phyloP scores from a whole-genome alignment of 208 protist genomes.

The Willaertia magna region DNA sequence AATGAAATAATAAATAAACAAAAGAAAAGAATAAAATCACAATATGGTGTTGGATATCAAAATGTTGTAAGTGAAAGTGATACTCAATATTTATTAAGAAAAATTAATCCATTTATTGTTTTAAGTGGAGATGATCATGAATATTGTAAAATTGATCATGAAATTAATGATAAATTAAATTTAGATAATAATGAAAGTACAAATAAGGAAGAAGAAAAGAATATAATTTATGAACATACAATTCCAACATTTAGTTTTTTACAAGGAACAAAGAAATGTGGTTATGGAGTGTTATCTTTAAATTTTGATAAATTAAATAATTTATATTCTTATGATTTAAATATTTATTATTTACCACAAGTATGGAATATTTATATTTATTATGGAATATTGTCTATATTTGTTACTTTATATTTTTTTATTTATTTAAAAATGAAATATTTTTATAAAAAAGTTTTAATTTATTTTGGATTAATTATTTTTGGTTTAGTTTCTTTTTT shows the following conservation, averaged over 20 bases:
- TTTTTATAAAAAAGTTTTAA: no score
- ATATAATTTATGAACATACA: neutral
- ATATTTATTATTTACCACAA: neutral
- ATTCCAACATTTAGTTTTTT: neutral
- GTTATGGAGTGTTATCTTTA: neutral
- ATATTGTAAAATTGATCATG: neutral
- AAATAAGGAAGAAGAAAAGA: neutral
- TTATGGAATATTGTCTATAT: neutral
- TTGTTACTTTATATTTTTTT: neutral
- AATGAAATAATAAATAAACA: neutral
- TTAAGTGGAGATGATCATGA: neutral
- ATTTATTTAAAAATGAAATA: no score
- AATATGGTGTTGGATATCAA: neutral
- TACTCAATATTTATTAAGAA: neutral
- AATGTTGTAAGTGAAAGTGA: neutral
- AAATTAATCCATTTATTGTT: neutral
- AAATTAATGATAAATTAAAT: no score
- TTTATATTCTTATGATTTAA: neutral
- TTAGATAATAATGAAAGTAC: no score
- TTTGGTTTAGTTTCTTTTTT: no score
- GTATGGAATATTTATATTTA: neutral
- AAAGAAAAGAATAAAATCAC: neutral
- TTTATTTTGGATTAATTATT: no score
- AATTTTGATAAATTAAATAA: neutral
- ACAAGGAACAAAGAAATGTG: neutral